Evolutionary conservation across 192 early-diverging fungal species (phyloP).

Genomic region (Backusella sp.): DNA sequence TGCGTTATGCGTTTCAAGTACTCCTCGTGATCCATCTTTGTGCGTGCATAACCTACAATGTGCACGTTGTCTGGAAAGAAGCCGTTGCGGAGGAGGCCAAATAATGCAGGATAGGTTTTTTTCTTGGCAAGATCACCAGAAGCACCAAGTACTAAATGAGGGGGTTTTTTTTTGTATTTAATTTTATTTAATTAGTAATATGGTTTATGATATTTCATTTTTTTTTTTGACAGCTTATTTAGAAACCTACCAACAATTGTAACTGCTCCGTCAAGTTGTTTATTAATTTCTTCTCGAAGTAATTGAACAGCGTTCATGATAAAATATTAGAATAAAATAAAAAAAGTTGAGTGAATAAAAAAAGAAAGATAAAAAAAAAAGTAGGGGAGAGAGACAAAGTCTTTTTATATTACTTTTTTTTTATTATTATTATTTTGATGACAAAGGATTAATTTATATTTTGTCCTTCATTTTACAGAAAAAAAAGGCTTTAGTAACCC

Average conservation of each 20-base stretch:
- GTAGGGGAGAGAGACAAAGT: background rate
- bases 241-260: constrained; percentile 37
- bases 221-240: constrained; percentile 1
- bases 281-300: constrained; percentile 28
- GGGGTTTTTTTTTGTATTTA: background rate
- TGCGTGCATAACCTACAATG: constrained; percentile 94
- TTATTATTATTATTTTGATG: background rate
- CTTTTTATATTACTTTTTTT: background rate
- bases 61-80: constrained; percentile 71
- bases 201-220: background rate
- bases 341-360: constrained; percentile 7
- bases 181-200: background rate
- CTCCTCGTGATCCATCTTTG: constrained; percentile 70
- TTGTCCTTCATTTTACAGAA: background rate
- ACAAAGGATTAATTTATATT: background rate
- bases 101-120: constrained; percentile 96
- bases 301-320: constrained; percentile 15
- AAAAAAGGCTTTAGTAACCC: background rate
- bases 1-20: constrained; percentile 74
- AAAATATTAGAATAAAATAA: constrained; percentile 11
- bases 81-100: constrained; percentile 83
- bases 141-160: constrained; percentile 71
- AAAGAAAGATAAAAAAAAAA: background rate
- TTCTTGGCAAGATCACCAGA: constrained; percentile 97
- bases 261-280: constrained; percentile 29